A percentile compares a stretch with the other conserved stretches of the same genome.
These are phyloP conservation scores for Spergularia bocconei DNA, from an alignment of 148 eudicot species.

Conservation along the genomic window DNA sequence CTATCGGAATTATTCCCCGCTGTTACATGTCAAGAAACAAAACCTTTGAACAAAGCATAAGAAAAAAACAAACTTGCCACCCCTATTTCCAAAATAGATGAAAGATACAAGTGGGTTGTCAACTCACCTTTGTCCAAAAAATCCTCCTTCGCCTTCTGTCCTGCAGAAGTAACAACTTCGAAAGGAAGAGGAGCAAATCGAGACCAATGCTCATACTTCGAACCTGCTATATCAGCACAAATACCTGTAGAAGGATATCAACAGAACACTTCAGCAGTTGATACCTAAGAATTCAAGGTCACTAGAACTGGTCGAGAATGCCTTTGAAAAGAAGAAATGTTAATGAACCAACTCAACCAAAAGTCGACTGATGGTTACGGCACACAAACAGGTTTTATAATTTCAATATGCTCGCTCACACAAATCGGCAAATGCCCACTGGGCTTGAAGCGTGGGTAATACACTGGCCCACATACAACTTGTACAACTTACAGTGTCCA, in stretches of 20 bases:
- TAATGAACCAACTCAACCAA: too few relatives aligned
- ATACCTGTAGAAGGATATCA: conserved; percentile 48
- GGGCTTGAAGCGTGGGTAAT: too few relatives aligned
- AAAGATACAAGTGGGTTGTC: conserved; percentile 22
- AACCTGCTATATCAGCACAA: conserved; percentile 83
- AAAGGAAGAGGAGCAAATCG: conserved; percentile 95
- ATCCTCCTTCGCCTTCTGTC: conserved; percentile 94
- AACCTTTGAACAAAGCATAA: conserved; percentile 5
- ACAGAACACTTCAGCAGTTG: neutral
- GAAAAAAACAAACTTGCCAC: neutral
- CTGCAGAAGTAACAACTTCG: conserved; percentile 95
- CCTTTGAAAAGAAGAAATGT: neutral
- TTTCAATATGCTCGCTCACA: too few relatives aligned
- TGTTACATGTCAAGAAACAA: conserved; percentile 30
- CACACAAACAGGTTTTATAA: too few relatives aligned
- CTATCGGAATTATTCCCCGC: conserved; percentile 52
- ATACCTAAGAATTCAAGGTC: neutral
- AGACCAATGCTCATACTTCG: conserved; percentile 93
- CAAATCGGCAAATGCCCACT: too few relatives aligned
- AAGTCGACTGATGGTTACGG: too few relatives aligned
- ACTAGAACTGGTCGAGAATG: neutral
- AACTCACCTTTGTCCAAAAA: conserved; percentile 52
- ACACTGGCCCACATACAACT: too few relatives aligned
- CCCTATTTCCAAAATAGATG: conserved; percentile 4
- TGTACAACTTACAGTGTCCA: too few relatives aligned